These are phyloP conservation scores for Pseudisothecium myosuroides DNA, from an alignment of 225 moss, liverwort and hornwort species.

Conservation along the genomic window DNA sequence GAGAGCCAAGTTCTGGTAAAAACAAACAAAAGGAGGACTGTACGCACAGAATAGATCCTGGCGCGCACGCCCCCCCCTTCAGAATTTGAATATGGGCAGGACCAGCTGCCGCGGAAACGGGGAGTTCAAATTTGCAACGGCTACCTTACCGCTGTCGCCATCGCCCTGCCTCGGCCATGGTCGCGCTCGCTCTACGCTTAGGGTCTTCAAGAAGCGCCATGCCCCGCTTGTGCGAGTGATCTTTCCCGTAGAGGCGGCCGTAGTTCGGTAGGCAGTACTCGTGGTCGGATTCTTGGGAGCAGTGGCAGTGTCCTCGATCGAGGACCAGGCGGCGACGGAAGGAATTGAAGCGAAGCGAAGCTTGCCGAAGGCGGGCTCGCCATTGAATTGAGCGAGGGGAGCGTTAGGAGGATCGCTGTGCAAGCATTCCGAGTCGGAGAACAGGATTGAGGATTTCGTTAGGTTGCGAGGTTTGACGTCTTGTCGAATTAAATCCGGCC, in stretches of 20 bases:
- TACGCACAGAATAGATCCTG: fast-evolving
- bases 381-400: neutral
- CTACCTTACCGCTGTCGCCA: neutral
- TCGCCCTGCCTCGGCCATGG: neutral
- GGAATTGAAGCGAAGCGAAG: neutral
- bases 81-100: neutral
- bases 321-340: neutral
- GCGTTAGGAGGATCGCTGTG: neutral
- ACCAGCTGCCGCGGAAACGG: constrained; percentile 5
- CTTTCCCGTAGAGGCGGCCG: neutral
- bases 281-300: too few species aligned
- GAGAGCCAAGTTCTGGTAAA: neutral
- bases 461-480: neutral
- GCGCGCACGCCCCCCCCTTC: neutral
- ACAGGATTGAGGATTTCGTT: neutral
- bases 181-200: neutral
- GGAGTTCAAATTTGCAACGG: constrained; percentile 27
- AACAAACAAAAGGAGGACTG: neutral
- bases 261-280: neutral
- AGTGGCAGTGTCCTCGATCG: neutral
- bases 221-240: neutral
- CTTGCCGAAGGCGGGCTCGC: neutral
- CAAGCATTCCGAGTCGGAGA: neutral
- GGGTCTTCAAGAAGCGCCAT: neutral
- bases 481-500: neutral